These are phyloP conservation scores for Podila verticillata DNA, from an alignment of 192 early-diverging fungal genomes.

Conservation along the genomic window DNA sequence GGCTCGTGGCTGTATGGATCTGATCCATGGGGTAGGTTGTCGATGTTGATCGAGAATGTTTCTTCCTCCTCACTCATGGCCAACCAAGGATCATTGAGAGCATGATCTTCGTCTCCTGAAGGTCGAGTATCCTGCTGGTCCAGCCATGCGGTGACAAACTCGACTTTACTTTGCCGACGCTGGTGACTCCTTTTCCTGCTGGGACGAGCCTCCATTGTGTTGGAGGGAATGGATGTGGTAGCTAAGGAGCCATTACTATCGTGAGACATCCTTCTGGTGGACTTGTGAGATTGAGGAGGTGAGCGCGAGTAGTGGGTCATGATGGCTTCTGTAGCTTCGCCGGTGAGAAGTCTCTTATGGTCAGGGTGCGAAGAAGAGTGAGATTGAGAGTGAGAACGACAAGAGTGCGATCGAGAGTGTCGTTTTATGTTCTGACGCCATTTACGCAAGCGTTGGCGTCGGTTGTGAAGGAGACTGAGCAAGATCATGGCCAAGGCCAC, in stretches of 20 bases:
- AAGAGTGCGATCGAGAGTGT: slow-evolving; percentile 1
- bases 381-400: neutral
- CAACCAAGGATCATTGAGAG: neutral
- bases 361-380: neutral
- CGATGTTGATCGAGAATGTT: neutral
- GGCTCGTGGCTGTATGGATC: neutral
- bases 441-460: slow-evolving; percentile 13
- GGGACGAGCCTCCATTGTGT: neutral
- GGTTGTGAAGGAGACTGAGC: slow-evolving; percentile 33
- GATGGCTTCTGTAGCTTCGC: too few relatives aligned
- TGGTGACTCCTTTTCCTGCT: neutral
- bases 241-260: neutral
- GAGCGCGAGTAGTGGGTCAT: too few relatives aligned
- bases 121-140: neutral
- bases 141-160: slow-evolving; percentile 28
- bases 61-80: neutral
- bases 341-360: too few relatives aligned
- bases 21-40: neutral
- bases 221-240: neutral
- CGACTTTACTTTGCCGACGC: slow-evolving; percentile 5
- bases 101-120: neutral
- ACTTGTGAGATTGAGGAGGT: neutral
- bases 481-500: slow-evolving; percentile 43
- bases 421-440: neutral
- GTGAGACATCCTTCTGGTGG: neutral